Percentiles rank a stretch among this genome's conserved stretches.
phyloP scores from a whole-genome alignment of 495 filamentous ascomycete genomes.

The Cryomyces antarcticus region DNA sequence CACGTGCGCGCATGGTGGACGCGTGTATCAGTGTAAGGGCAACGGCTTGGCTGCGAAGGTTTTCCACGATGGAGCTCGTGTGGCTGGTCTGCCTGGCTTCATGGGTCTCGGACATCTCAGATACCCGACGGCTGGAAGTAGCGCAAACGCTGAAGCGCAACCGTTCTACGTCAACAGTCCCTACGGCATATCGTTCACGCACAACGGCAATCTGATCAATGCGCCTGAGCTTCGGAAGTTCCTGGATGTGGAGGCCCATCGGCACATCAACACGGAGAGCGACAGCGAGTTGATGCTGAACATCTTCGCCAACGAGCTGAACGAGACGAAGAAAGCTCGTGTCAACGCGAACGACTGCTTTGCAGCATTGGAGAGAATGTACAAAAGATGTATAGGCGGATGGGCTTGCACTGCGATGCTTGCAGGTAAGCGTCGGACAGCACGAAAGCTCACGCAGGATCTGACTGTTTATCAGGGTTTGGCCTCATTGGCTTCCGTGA shows the following conservation, averaged over 20 bases:
- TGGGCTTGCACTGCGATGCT: constrained; percentile 87
- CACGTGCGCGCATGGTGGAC: constrained; percentile 56
- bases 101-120: constrained; percentile 83
- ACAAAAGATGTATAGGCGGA: constrained; percentile 57
- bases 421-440: constrained; percentile 33
- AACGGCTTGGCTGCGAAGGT: constrained; percentile 84
- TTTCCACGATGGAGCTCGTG: constrained; percentile 57
- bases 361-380: constrained; percentile 51
- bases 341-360: constrained; percentile 87
- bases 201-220: constrained; percentile 94
- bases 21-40: constrained; percentile 78
- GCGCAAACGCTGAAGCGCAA: constrained; percentile 59
- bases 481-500: constrained; percentile 84
- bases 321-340: constrained; percentile 88
- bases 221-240: constrained; percentile 56
- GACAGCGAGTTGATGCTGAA: constrained; percentile 94
- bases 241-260: constrained; percentile 73
- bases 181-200: constrained; percentile 50
- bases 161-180: constrained; percentile 91
- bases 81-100: constrained; percentile 62
- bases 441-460: not conserved
- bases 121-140: constrained; percentile 81
- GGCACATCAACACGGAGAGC: constrained; percentile 92
- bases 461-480: constrained; percentile 27
- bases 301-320: constrained; percentile 81